A percentile compares a stretch with the other conserved stretches of the same genome.
These are phyloP conservation scores for Pascua guehoae DNA, from an alignment of 1,284 basidiomycete genomes.

Conservation along the genomic window DNA sequence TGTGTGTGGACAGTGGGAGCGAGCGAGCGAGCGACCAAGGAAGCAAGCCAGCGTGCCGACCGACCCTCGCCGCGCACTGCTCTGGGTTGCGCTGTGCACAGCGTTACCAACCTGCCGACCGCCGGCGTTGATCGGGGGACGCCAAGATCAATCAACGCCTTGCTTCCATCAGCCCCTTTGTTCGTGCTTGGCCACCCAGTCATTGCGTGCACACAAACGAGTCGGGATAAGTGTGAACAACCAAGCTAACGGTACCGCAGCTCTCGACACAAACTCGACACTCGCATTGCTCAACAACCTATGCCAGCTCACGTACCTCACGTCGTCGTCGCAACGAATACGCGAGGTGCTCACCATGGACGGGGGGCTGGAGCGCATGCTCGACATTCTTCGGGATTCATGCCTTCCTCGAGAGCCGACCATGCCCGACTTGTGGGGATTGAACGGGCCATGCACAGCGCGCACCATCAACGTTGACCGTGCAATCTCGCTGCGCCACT, in stretches of 20 bases:
- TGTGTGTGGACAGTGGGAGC: neutral
- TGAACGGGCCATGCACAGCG: constrained; percentile 48
- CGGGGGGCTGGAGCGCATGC: constrained; percentile 91
- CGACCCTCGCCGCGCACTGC: too few species aligned
- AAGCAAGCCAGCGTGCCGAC: neutral
- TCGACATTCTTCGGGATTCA: constrained; percentile 86
- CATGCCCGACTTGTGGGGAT: constrained; percentile 46
- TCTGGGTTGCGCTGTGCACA: too few species aligned
- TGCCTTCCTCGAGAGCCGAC: constrained; percentile 49
- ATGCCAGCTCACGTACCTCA: constrained; percentile 93
- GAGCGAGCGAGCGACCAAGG: too few species aligned
- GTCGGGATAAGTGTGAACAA: too few species aligned
- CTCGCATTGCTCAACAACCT: constrained; percentile 95
- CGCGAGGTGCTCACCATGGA: constrained; percentile 97
- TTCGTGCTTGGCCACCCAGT: too few species aligned
- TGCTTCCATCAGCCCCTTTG: too few species aligned
- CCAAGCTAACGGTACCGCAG: constrained; percentile 52
- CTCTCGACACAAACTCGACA: constrained; percentile 86
- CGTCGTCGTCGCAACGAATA: constrained; percentile 94
- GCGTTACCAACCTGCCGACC: too few species aligned
- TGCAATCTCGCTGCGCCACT: constrained; percentile 78
- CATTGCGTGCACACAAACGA: too few species aligned
- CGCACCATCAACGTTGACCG: constrained; percentile 62
- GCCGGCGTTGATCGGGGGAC: too few species aligned
- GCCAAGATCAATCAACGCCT: too few species aligned